These are phyloP conservation scores for Chrysoporthe austroafricana DNA, from an alignment of 2,329 filamentous ascomycete species.

Conservation along the genomic window DNA sequence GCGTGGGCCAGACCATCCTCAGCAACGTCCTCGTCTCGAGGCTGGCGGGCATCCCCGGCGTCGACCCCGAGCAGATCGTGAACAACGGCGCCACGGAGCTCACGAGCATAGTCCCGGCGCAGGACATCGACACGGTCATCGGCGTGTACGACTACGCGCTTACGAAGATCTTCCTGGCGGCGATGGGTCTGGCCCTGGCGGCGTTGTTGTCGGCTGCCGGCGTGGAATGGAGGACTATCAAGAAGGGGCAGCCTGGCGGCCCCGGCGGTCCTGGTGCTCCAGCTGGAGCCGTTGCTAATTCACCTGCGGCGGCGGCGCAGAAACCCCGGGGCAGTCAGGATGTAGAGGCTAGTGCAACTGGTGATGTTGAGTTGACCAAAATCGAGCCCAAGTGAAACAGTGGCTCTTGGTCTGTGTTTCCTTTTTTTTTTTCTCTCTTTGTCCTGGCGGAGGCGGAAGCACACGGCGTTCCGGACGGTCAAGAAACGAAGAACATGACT, in stretches of 20 bases:
- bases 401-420: background rate
- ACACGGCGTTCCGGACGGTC: background rate
- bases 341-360: background rate
- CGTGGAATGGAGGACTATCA: conserved; percentile 71
- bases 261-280: background rate
- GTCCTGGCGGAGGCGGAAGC: too few species aligned
- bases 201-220: conserved; percentile 61
- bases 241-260: conserved; percentile 47
- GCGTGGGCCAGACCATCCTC: conserved; percentile 59
- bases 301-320: background rate
- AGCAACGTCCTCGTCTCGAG: conserved; percentile 48
- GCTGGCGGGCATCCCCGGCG: conserved; percentile 45
- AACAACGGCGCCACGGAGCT: conserved; percentile 64
- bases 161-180: conserved; percentile 65
- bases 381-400: background rate
- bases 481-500: background rate
- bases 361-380: background rate
- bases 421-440: too few species aligned
- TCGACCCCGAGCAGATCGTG: conserved; percentile 49
- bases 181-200: conserved; percentile 57
- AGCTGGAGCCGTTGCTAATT: background rate
- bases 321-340: background rate
- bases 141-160: conserved; percentile 68
- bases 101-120: conserved; percentile 51
- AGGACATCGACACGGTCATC: conserved; percentile 58